Percentiles rank a stretch among this genome's conserved stretches.
Conservation (phyloP, 192 early-diverging fungal genomes). For the Coemansia erecta region DNA sequence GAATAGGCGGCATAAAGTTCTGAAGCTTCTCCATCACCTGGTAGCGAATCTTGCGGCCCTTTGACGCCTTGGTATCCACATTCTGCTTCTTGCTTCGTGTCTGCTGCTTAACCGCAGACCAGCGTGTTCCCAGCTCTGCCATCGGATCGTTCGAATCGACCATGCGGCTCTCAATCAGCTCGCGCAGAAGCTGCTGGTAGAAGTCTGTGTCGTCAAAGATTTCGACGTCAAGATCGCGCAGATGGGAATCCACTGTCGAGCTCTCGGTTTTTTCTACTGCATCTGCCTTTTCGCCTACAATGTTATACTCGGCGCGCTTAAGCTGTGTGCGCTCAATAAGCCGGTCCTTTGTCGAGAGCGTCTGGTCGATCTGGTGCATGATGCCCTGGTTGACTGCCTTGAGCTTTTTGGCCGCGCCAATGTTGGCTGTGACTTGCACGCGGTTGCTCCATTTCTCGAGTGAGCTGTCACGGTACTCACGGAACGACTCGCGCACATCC, state of each 20-base stretch:
- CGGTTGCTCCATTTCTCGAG: slow-evolving; percentile 95
- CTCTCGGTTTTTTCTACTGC: slow-evolving; percentile 34
- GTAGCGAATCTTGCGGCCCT: slow-evolving; percentile 90
- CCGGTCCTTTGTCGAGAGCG: slow-evolving; percentile 69
- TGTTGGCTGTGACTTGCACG: slow-evolving; percentile 68
- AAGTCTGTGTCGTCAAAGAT: slow-evolving; percentile 97
- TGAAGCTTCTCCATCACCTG: slow-evolving; percentile 95
- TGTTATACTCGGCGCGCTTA: slow-evolving; percentile 67
- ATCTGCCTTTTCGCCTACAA: slow-evolving; percentile 31
- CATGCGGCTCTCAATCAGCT: slow-evolving; percentile 94
- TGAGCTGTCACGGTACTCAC: slow-evolving; percentile 77
- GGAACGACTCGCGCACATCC: slow-evolving; percentile 51
- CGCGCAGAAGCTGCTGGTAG: slow-evolving; percentile 89
- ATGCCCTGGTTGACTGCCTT: slow-evolving; percentile 90
- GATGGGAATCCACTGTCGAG: slow-evolving; percentile 65
- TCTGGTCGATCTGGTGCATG: slow-evolving; percentile 68
- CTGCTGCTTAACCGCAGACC: slow-evolving; percentile 75
- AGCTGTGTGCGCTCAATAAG: slow-evolving; percentile 86
- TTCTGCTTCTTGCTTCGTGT: slow-evolving; percentile 61
- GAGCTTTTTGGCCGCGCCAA: slow-evolving; percentile 84
- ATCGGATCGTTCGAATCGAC: slow-evolving; percentile 85
- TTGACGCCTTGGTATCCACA: slow-evolving; percentile 87
- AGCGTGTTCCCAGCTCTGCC: slow-evolving; percentile 71
- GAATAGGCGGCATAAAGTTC: slow-evolving; percentile 95
- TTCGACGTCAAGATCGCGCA: slow-evolving; percentile 55